Percentiles rank a stretch among this genome's conserved stretches.
Conservation (phyloP, 2,329 filamentous ascomycete species). For the Rachicladosporium sp. region DNA sequence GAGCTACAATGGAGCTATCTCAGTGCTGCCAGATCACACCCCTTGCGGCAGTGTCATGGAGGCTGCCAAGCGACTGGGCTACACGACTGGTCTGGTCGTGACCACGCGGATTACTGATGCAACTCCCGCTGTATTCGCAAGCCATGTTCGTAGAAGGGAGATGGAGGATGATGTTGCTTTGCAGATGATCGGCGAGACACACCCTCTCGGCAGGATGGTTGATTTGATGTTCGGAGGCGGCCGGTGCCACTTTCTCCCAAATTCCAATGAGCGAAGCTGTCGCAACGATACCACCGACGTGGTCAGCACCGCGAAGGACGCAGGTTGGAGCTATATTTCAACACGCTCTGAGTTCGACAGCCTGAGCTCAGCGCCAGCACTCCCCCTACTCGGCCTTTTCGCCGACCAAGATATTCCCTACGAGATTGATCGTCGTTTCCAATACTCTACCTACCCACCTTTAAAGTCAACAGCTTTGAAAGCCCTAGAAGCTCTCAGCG, state of each 20-base stretch:
- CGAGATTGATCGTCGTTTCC: slow-evolving; percentile 75
- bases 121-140: slow-evolving; percentile 87
- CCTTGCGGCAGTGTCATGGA: slow-evolving; percentile 90
- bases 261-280: slow-evolving; percentile 69
- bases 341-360: slow-evolving; percentile 59
- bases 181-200: slow-evolving; percentile 72
- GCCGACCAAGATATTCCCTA: slow-evolving; percentile 76
- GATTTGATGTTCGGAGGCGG: slow-evolving; percentile 91
- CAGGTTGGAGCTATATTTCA: slow-evolving; percentile 66
- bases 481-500: slow-evolving; percentile 65
- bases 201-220: slow-evolving; percentile 73
- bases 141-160: slow-evolving; percentile 65
- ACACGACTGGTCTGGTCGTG: slow-evolving; percentile 84
- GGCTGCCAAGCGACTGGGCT: slow-evolving; percentile 82
- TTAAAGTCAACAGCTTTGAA: slow-evolving; percentile 83
- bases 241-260: slow-evolving; percentile 83
- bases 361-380: slow-evolving; percentile 55
- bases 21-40: slow-evolving; percentile 68
- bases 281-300: slow-evolving; percentile 68
- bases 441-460: slow-evolving; percentile 71
- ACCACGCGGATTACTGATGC: slow-evolving; percentile 93
- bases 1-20: slow-evolving; percentile 95
- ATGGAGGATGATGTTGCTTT: slow-evolving; percentile 87
- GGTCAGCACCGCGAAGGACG: slow-evolving; percentile 56
- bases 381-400: slow-evolving; percentile 79